Base-by-base conservation (phyloP, 805 yeast genomes). In the Kazachstania martiniae region DNA sequence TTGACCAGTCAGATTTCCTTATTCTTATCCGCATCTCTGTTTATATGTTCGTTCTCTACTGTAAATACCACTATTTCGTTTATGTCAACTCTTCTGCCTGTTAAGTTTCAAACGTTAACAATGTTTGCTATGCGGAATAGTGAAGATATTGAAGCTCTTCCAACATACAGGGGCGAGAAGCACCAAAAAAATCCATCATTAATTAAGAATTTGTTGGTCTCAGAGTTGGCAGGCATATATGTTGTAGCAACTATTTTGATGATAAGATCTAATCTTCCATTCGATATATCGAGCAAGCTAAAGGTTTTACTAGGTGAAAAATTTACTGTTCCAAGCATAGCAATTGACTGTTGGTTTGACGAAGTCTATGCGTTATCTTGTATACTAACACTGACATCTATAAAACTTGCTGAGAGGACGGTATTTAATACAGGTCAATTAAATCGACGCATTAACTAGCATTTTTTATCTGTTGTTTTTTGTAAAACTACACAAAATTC, bases 31-130 rank as follows among this genome's bases (percentile, higher is more conserved):
- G 72, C 77, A 8, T 63, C 68, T 12, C 59, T 79, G 32, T 78
- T 79, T 43, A 46, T 71, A 1, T 67, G 79, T 36, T 74, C 84
- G 1, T 66, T 79, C 43, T 74, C 79, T 17, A 77, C 77, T 34
- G 86, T 79, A 1, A 51, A 67, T 29, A 57, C 66, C 25, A 77
- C 87, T 0, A 67, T 78, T 36, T 66, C 71, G 26, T 76, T 77
- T 21, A 53, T 77, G 12, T 48, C 60, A 24, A 54, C 58, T 10
- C 44, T 63, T 25, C 32, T 62, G 6, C 68, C 68, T 3, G 38
- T 55, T 7, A 53, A 53, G 26, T 41, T 61, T n/a, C 57, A 56
- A 23, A 35, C 46, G 4, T 29, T 50, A 16, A 55, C 56, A 3
- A 31, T 52, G 38, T 46, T 44, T 38, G 49, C 55, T 2, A 40